phyloP scores from a whole-genome alignment of 257 asterid species.

The Handroanthus guayacan region DNA sequence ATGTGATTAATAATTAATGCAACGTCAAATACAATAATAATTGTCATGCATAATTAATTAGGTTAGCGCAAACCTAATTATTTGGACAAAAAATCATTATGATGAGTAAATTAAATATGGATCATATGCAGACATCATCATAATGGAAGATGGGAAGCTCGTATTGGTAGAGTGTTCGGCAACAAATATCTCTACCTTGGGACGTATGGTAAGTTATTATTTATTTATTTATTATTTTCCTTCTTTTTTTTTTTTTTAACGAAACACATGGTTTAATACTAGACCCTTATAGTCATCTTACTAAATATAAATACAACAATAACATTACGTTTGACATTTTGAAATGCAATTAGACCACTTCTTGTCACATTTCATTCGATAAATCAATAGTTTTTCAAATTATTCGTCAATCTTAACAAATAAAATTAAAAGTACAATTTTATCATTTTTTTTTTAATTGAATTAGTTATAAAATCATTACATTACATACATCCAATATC shows the following conservation, averaged over 20 bases:
- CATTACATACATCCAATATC: too few relatives aligned
- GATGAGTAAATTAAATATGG: background rate
- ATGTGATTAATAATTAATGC: background rate
- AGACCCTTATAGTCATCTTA: background rate
- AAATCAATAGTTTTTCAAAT: conserved; percentile 14
- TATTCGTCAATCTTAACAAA: conserved; percentile 4
- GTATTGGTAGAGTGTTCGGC: conserved; percentile 95
- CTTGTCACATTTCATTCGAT: conserved; percentile 25
- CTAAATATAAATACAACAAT: conserved; percentile 1
- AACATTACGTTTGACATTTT: background rate
- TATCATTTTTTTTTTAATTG: background rate
- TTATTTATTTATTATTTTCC: background rate
- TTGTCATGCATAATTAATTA: background rate
- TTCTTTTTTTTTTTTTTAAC: background rate
- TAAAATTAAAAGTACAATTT: conserved; percentile 34
- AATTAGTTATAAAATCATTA: too few relatives aligned
- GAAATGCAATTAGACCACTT: background rate
- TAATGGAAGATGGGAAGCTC: conserved; percentile 99
- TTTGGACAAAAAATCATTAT: background rate
- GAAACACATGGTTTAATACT: too few relatives aligned
- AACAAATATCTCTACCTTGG: conserved; percentile 97
- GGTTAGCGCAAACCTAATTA: background rate
- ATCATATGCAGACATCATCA: conserved; percentile 77
- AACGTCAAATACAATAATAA: too few relatives aligned
- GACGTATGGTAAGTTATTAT: conserved; percentile 72